Evolutionary conservation across 768 basidiomycete genomes (phyloP).

Genomic region (Kwoniella sp.): DNA sequence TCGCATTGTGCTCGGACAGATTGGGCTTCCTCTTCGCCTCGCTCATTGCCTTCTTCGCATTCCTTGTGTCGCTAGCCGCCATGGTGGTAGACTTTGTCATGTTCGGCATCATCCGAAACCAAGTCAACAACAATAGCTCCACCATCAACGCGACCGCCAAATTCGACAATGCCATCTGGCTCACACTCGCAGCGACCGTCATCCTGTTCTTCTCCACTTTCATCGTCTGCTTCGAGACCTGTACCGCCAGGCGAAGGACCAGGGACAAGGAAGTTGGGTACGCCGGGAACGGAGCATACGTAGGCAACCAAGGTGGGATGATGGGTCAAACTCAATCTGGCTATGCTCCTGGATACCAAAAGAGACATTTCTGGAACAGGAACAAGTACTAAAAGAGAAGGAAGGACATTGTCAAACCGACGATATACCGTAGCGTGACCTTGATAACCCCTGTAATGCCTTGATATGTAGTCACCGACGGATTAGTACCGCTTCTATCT

Average conservation of each 20-base stretch:
- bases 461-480: neutral
- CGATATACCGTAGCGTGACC: neutral
- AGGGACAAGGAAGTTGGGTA: conserved; percentile 11
- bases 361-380: conserved; percentile 23
- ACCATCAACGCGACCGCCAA: conserved; percentile 19
- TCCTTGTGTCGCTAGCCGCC: conserved; percentile 51
- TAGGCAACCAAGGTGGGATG: conserved; percentile 22
- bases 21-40: conserved; percentile 53
- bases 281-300: conserved; percentile 16
- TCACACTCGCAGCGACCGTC: conserved; percentile 82
- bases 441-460: neutral
- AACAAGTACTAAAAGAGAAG: conserved; percentile 15
- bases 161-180: conserved; percentile 70
- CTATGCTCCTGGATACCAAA: neutral
- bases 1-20: conserved; percentile 48
- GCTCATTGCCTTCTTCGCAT: conserved; percentile 47
- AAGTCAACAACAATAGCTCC: conserved; percentile 26
- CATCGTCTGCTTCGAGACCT: conserved; percentile 57
- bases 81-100: conserved; percentile 54
- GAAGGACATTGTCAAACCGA: neutral
- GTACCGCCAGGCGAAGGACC: conserved; percentile 14
- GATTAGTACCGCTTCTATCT: neutral
- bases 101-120: conserved; percentile 39
- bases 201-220: conserved; percentile 88
- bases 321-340: conserved; percentile 5